Percentiles rank a stretch among this genome's conserved stretches.
Conservation (phyloP, 352 stramenopile species). For the Phytophthora agathidicida region DNA sequence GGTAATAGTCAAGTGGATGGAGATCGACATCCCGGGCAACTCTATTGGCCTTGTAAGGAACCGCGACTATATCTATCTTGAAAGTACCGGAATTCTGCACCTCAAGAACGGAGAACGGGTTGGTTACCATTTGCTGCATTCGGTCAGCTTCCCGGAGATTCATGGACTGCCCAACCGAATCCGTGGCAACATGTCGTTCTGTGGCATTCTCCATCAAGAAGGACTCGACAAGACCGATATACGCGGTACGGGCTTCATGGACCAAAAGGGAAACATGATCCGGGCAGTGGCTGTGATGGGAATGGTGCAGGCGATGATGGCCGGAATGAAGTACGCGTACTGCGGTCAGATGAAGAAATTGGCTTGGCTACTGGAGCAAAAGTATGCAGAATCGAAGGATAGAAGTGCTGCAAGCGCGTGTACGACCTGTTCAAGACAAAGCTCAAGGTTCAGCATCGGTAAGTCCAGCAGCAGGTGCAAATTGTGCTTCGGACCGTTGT, state of each 20-base stretch:
- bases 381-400: constrained; percentile 2
- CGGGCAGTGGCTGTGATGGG: constrained; percentile 13
- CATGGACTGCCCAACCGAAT: constrained; percentile 23
- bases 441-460: not conserved
- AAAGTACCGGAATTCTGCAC: constrained; percentile 9
- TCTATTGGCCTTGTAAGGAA: constrained; percentile 19
- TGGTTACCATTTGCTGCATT: constrained; percentile 27
- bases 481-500: constrained; percentile 23
- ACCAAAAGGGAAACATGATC: constrained; percentile 20
- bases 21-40: constrained; percentile 13
- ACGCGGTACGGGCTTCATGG: constrained; percentile 16
- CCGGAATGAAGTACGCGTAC: constrained; percentile 34
- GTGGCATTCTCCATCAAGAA: constrained; percentile 33
- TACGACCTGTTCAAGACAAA: constrained; percentile 18
- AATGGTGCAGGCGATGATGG: constrained; percentile 22
- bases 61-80: constrained; percentile 24
- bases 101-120: constrained; percentile 19
- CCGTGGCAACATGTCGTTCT: constrained; percentile 46
- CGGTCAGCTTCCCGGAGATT: constrained; percentile 17
- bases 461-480: constrained; percentile 20
- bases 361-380: constrained; percentile 26
- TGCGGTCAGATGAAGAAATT: constrained; percentile 45
- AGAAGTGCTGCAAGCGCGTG: not conserved
- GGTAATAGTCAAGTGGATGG: constrained; percentile 37
- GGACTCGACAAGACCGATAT: constrained; percentile 9